These are phyloP conservation scores for Fraxinus floribunda DNA, from an alignment of 305 asterid genomes.

Conservation along the genomic window DNA sequence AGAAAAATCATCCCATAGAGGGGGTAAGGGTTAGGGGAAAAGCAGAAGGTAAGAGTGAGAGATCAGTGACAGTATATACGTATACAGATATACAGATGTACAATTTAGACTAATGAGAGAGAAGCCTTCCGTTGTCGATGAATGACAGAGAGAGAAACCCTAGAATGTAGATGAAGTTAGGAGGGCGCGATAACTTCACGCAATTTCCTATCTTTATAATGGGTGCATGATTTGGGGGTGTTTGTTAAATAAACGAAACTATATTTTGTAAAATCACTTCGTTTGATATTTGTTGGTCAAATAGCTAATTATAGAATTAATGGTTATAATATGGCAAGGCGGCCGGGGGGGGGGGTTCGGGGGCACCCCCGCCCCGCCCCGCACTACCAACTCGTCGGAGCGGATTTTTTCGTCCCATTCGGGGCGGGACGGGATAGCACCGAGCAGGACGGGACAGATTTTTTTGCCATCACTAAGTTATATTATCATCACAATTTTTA, in stretches of 20 bases:
- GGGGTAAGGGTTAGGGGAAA: not conserved
- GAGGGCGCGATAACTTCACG: not conserved
- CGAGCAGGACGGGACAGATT: too few species aligned
- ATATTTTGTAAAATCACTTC: too few species aligned
- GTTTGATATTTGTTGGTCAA: too few species aligned
- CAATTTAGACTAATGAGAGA: slow-evolving; percentile 6
- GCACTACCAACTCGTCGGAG: too few species aligned
- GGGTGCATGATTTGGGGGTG: not conserved
- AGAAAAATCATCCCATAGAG: not conserved
- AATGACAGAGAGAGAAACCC: slow-evolving; percentile 48
- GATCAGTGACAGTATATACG: slow-evolving; percentile 10
- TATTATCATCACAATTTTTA: too few species aligned
- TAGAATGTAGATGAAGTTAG: slow-evolving; percentile 37
- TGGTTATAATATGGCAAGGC: too few species aligned
- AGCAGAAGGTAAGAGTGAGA: slow-evolving; percentile 2
- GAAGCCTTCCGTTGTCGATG: slow-evolving; percentile 10
- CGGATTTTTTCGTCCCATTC: too few species aligned
- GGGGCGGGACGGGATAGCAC: too few species aligned
- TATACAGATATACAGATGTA: not conserved
- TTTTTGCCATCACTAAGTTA: too few species aligned
- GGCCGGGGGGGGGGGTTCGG: too few species aligned
- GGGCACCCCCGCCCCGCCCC: too few species aligned
- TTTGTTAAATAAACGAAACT: not conserved
- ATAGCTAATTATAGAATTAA: too few species aligned
- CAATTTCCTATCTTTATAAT: not conserved